A percentile compares a stretch with the other conserved stretches of the same genome.
Evolutionary conservation across 352 stramenopile genomes (phyloP).

Genomic region (Phytopythium boreale): DNA sequence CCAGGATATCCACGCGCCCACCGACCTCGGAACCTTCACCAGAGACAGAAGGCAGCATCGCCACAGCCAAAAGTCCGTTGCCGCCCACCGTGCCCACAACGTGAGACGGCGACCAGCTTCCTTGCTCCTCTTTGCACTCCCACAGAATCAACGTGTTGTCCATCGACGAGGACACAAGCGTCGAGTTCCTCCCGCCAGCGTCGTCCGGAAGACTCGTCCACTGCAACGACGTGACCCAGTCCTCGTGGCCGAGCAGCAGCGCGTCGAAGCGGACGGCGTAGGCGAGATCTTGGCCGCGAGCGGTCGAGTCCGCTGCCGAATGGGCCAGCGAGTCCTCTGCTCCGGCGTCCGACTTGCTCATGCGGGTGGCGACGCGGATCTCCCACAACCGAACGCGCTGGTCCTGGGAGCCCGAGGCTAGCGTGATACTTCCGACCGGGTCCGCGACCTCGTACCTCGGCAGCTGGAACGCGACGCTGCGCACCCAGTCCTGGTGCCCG

Average conservation of each 20-base stretch:
- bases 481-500: constrained; percentile 70
- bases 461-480: constrained; percentile 50
- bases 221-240: constrained; percentile 75
- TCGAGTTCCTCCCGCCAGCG: background rate
- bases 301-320: constrained; percentile 1
- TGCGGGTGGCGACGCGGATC: constrained; percentile 14
- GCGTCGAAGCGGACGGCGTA: constrained; percentile 67
- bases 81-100: constrained; percentile 59
- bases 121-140: constrained; percentile 19
- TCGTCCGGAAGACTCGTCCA: constrained; percentile 32
- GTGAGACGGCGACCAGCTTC: constrained; percentile 42
- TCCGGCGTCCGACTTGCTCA: background rate
- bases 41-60: constrained; percentile 25
- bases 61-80: constrained; percentile 45
- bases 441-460: background rate
- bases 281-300: background rate
- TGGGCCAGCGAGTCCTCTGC: background rate
- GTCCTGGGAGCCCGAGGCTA: constrained; percentile 71
- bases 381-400: constrained; percentile 71
- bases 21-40: background rate
- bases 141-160: constrained; percentile 78
- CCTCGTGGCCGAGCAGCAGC: constrained; percentile 68
- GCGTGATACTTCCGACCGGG: constrained; percentile 11
- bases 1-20: constrained; percentile 44
- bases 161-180: constrained; percentile 69